phyloP scores from a whole-genome alignment of 345 rosid genomes.

The Eucalyptus sideroxylon region DNA sequence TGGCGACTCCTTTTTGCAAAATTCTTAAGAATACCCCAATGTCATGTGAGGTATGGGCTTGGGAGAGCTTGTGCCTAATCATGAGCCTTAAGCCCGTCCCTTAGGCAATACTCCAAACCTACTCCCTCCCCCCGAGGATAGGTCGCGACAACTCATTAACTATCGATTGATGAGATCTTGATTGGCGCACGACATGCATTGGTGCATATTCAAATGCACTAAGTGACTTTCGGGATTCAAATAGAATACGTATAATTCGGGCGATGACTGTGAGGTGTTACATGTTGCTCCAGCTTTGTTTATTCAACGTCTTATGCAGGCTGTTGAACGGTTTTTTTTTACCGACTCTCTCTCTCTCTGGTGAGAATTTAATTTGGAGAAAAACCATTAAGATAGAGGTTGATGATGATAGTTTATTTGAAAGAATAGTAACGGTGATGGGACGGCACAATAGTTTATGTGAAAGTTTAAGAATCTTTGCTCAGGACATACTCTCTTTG shows the following conservation, averaged over 20 bases:
- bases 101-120: too few relatives aligned
- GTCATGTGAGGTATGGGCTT: too few relatives aligned
- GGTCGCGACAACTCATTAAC: background rate
- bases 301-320: background rate
- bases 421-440: background rate
- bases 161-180: background rate
- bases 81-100: too few relatives aligned
- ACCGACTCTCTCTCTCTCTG: background rate
- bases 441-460: background rate
- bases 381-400: background rate
- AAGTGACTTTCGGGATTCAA: background rate
- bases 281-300: background rate
- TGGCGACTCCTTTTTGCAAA: too few relatives aligned
- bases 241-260: background rate
- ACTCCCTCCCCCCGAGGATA: too few relatives aligned
- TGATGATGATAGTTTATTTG: background rate
- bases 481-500: background rate
- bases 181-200: background rate
- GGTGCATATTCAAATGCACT: background rate
- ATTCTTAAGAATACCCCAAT: too few relatives aligned
- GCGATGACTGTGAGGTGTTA: background rate
- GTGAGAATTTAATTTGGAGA: background rate
- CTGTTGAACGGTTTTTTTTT: background rate
- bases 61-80: too few relatives aligned
- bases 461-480: background rate